phyloP scores from a whole-genome alignment of 176 grass and related monocot species.

The Guadua angustifolia region DNA sequence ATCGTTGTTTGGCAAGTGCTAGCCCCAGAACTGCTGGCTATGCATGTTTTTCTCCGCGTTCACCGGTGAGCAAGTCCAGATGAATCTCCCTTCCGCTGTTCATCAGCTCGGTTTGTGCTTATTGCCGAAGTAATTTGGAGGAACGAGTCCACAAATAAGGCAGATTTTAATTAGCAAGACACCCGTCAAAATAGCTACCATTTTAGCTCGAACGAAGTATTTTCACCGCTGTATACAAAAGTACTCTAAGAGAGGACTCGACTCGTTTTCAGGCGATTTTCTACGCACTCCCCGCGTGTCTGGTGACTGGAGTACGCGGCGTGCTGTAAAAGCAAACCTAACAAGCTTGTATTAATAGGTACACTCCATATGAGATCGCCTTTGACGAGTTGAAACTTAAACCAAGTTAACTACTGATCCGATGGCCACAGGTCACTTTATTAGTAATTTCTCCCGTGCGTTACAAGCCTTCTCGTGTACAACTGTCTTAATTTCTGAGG shows the following conservation, averaged over 20 bases:
- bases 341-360: background rate
- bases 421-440: background rate
- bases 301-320: background rate
- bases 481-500: background rate
- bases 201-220: background rate
- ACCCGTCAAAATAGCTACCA: background rate
- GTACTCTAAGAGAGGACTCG: too few relatives aligned
- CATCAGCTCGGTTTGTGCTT: background rate
- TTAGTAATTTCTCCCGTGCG: too few relatives aligned
- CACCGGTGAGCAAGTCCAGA: background rate
- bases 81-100: background rate
- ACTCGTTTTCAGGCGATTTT: background rate
- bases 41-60: background rate
- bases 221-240: background rate
- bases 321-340: background rate
- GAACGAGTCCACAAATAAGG: background rate
- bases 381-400: background rate
- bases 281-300: background rate
- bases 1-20: background rate
- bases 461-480: background rate
- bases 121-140: slow-evolving; percentile 5
- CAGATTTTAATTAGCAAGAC: background rate
- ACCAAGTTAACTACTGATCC: background rate
- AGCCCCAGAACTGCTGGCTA: too few relatives aligned
- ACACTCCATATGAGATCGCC: background rate